Conservation (phyloP, 2,329 filamentous ascomycete genomes). For the Fusarium chaquense region DNA sequence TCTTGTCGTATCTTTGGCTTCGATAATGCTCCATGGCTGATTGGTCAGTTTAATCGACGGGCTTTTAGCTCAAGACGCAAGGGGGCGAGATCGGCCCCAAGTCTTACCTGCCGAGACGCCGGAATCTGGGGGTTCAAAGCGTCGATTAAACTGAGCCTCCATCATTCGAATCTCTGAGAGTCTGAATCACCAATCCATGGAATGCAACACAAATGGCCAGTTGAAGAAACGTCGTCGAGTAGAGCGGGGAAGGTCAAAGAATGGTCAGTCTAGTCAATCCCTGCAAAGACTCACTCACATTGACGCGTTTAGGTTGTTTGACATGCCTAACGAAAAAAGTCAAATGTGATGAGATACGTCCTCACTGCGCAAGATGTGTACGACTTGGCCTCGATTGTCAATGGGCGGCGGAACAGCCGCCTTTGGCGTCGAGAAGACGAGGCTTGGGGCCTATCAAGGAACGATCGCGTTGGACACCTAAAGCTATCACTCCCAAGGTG, state of each 20-base stretch:
- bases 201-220: neutral
- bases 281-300: neutral
- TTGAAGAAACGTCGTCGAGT: constrained; percentile 12
- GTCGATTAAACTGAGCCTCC: neutral
- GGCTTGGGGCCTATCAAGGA: constrained; percentile 8
- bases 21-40: fast-evolving
- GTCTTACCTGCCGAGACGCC: neutral
- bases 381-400: neutral
- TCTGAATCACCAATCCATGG: neutral
- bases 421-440: constrained; percentile 18
- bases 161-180: neutral
- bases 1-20: neutral
- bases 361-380: constrained; percentile 3
- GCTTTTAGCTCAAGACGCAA: neutral
- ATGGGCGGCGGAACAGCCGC: neutral
- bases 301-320: constrained; percentile 13
- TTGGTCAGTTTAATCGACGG: constrained; percentile 22
- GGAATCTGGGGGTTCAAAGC: neutral
- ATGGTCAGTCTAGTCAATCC: neutral
- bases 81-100: constrained; percentile 4
- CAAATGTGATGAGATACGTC: constrained; percentile 15
- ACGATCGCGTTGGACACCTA: constrained; percentile 1
- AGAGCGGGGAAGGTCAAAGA: constrained; percentile 25
- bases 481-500: neutral
- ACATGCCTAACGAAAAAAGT: constrained; percentile 15